phyloP scores from a whole-genome alignment of 2,329 filamentous ascomycete species.

The Thermothelomyces thermophilus region DNA sequence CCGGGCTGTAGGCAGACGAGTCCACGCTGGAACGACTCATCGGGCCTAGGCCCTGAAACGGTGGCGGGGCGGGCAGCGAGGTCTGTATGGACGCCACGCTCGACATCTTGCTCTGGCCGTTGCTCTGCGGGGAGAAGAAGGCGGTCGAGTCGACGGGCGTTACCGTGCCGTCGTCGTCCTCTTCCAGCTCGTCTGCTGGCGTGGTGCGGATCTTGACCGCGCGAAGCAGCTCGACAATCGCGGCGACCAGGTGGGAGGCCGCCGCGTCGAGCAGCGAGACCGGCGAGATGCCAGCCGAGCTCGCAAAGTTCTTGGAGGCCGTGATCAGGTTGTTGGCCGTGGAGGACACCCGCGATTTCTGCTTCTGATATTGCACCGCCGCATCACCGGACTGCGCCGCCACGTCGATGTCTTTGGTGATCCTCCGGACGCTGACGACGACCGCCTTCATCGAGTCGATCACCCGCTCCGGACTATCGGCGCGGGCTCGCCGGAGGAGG shows the following conservation, averaged over 20 bases:
- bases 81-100: slow-evolving; percentile 33
- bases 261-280: slow-evolving; percentile 92
- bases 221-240: slow-evolving; percentile 79
- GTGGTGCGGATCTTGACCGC: slow-evolving; percentile 77
- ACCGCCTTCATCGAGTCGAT: slow-evolving; percentile 84
- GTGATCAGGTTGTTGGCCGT: slow-evolving; percentile 96
- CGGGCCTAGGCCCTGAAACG: slow-evolving; percentile 51
- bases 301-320: slow-evolving; percentile 83
- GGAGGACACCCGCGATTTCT: slow-evolving; percentile 78
- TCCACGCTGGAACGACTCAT: slow-evolving; percentile 54
- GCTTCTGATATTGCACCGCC: slow-evolving; percentile 52
- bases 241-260: slow-evolving; percentile 78
- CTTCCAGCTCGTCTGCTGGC: slow-evolving; percentile 66
- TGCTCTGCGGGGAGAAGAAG: slow-evolving; percentile 58
- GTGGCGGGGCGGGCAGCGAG: slow-evolving; percentile 43
- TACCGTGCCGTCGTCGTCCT: slow-evolving; percentile 62
- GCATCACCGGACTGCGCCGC: slow-evolving; percentile 48
- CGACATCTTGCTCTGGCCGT: slow-evolving; percentile 29
- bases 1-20: slow-evolving; percentile 69
- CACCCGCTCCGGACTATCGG: slow-evolving; percentile 64
- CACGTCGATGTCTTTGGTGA: slow-evolving; percentile 72
- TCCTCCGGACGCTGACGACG: slow-evolving; percentile 72
- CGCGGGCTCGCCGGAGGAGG: slow-evolving; percentile 68
- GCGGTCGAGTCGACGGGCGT: slow-evolving; percentile 61
- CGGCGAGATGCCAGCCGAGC: slow-evolving; percentile 76